These are phyloP conservation scores for Eucalyptus sp. DNA, from an alignment of 345 rosid species.

Conservation along the genomic window DNA sequence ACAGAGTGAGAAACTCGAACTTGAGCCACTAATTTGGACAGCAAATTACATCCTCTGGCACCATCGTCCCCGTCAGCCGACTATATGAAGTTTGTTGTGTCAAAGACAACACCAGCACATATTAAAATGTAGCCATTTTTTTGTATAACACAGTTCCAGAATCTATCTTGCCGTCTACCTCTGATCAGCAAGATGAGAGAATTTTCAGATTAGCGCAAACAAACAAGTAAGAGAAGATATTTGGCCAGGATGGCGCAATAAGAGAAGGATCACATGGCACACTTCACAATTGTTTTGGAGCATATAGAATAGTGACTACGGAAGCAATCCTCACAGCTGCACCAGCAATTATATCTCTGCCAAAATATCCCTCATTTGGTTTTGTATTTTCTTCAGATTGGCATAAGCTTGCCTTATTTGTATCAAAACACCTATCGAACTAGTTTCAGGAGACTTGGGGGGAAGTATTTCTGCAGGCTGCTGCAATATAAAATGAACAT, in stretches of 20 bases:
- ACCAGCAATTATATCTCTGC: neutral
- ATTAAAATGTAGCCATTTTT: neutral
- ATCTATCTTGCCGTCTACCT: neutral
- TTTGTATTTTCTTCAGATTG: neutral
- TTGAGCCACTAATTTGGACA: neutral
- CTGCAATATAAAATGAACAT: neutral
- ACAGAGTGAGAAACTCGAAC: neutral
- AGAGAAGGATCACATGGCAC: neutral
- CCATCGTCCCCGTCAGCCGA: rapidly evolving
- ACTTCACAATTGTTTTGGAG: rapidly evolving
- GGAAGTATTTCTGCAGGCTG: neutral
- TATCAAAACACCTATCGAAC: neutral
- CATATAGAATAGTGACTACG: no score
- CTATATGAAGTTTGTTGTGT: neutral
- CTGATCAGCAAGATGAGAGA: neutral
- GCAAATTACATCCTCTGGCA: rapidly evolving
- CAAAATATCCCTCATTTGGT: neutral
- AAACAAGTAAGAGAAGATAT: neutral
- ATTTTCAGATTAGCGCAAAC: neutral
- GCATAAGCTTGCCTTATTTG: neutral
- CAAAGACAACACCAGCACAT: neutral
- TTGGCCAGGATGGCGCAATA: neutral
- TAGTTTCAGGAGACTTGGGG: neutral
- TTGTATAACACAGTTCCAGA: neutral
- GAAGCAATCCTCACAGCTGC: neutral